Evolutionary conservation across 768 basidiomycete genomes (phyloP).

Genomic region (Suillus plorans): DNA sequence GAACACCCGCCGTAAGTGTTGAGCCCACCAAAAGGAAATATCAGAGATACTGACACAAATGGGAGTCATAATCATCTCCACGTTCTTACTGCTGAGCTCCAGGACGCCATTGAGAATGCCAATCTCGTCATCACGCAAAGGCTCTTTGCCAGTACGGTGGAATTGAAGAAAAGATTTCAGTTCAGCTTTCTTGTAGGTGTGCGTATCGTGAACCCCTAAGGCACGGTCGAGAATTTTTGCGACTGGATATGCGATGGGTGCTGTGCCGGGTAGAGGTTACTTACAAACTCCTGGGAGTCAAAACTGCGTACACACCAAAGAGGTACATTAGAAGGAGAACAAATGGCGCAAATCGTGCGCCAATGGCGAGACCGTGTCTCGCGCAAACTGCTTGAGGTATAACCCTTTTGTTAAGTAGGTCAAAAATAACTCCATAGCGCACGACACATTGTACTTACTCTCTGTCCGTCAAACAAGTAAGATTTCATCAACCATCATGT

Average conservation of each 20-base stretch:
- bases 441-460: neutral
- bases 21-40: slow-evolving; percentile 10
- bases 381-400: slow-evolving; percentile 75
- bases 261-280: slow-evolving; percentile 26
- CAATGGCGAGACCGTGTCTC: slow-evolving; percentile 77
- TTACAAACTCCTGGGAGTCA: slow-evolving; percentile 2
- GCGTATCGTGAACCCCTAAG: slow-evolving; percentile 69
- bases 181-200: slow-evolving; percentile 82
- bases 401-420: slow-evolving; percentile 39
- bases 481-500: neutral
- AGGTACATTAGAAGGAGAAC: slow-evolving; percentile 74
- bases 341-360: slow-evolving; percentile 74
- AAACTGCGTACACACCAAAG: slow-evolving; percentile 30
- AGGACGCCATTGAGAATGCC: slow-evolving; percentile 77
- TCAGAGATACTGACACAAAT: slow-evolving; percentile 48
- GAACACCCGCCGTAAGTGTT: slow-evolving; percentile 49
- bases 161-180: slow-evolving; percentile 79
- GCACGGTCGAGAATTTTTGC: slow-evolving; percentile 75
- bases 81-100: slow-evolving; percentile 77
- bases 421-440: neutral
- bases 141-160: slow-evolving; percentile 73
- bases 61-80: slow-evolving; percentile 79
- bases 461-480: neutral
- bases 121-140: slow-evolving; percentile 78
- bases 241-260: slow-evolving; percentile 75